These are phyloP conservation scores for Fusarium sublunatum DNA, from an alignment of 2,329 filamentous ascomycete genomes.

Conservation along the genomic window DNA sequence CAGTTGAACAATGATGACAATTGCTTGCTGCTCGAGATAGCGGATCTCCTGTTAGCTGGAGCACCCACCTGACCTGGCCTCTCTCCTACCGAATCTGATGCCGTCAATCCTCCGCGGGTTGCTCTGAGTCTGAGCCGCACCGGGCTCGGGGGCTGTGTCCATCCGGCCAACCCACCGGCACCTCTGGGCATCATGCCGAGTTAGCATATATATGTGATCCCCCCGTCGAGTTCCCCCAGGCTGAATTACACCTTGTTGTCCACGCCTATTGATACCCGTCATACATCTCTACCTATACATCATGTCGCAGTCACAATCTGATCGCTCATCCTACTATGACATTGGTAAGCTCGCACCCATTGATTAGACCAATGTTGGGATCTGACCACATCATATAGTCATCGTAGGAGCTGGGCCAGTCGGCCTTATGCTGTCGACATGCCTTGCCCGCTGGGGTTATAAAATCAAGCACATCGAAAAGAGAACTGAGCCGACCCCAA, in stretches of 20 bases:
- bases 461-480: conserved; percentile 96
- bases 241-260: conserved; percentile 12
- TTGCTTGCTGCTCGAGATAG: conserved; percentile 13
- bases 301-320: conserved; percentile 35
- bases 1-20: conserved; percentile 36
- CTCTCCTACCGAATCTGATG: conserved; percentile 37
- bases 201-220: conserved; percentile 33
- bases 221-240: conserved; percentile 17
- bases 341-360: conserved; percentile 52
- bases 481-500: conserved; percentile 82
- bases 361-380: conserved; percentile 4
- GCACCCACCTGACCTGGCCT: conserved; percentile 6
- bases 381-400: conserved; percentile 61
- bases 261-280: conserved; percentile 10
- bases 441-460: conserved; percentile 92
- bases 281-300: conserved; percentile 5
- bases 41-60: conserved; percentile 22
- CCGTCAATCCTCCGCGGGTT: conserved; percentile 36
- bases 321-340: conserved; percentile 54
- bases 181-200: conserved; percentile 23
- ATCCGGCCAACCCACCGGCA: conserved; percentile 24
- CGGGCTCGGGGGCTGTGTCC: conserved; percentile 14
- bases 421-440: conserved; percentile 87
- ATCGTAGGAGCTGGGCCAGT: conserved; percentile 91
- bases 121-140: conserved; percentile 20